A percentile compares a stretch with the other conserved stretches of the same genome.
Evolutionary conservation across 345 rosid genomes (phyloP).

Genomic region (Populus ilicifolia): DNA sequence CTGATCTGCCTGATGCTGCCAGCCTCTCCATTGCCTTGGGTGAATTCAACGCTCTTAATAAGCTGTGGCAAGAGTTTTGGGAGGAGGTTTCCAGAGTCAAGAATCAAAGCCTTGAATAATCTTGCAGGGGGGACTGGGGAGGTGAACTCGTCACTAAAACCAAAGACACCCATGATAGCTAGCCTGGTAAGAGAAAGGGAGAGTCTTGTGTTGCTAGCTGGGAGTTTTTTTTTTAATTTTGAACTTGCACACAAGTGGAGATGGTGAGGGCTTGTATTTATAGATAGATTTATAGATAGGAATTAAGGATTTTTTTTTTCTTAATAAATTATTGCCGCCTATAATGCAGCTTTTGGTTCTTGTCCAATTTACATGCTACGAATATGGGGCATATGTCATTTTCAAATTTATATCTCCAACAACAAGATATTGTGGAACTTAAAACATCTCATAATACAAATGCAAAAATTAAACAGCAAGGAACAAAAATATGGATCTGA

Average conservation of each 20-base stretch:
- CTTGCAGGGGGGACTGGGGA: conserved; percentile 20
- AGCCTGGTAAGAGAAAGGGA: background rate
- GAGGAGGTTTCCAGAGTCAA: conserved; percentile 29
- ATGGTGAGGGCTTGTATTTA: background rate
- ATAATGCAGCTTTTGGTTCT: background rate
- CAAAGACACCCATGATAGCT: conserved; percentile 20
- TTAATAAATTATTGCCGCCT: background rate
- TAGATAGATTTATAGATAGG: background rate
- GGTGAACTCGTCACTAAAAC: conserved; percentile 18
- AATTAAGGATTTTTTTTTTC: background rate
- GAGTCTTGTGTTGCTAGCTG: background rate
- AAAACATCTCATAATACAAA: background rate
- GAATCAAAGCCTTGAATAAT: conserved; percentile 29
- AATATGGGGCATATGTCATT: background rate
- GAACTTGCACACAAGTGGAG: background rate
- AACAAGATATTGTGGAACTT: background rate
- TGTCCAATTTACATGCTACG: background rate
- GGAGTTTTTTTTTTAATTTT: background rate
- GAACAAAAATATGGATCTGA: background rate
- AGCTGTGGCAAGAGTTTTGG: conserved; percentile 37
- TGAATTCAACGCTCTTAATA: conserved; percentile 16
- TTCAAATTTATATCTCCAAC: conserved; percentile 1
- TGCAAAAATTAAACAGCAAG: too few relatives aligned
- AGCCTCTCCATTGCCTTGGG: conserved; percentile 45
- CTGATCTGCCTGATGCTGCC: conserved; percentile 31